Evolutionary conservation across 2,329 filamentous ascomycete genomes (phyloP).

Genomic region (Trichoderma brevicompactum): DNA sequence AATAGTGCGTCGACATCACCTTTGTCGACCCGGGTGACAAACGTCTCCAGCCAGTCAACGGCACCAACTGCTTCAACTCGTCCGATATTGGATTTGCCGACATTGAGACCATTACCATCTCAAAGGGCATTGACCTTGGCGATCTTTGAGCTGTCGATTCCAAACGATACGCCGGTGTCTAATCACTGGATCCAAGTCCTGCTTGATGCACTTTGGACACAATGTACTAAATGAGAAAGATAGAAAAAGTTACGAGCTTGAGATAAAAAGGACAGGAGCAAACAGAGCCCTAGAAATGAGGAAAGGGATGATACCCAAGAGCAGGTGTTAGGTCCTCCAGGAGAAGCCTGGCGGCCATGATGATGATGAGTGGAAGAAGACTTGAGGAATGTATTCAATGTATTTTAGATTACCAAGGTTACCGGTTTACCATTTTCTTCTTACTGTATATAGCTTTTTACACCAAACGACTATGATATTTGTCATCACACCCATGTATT

Average conservation of each 20-base stretch:
- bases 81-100: slow-evolving; percentile 75
- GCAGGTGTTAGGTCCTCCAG: neutral
- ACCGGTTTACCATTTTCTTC: slow-evolving; percentile 4
- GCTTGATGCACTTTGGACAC: no score
- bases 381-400: neutral
- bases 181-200: no score
- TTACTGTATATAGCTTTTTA: slow-evolving; percentile 8
- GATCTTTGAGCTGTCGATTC: neutral
- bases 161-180: no score
- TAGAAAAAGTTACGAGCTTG: no score
- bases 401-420: slow-evolving; percentile 13
- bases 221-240: no score
- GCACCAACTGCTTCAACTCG: slow-evolving; percentile 87
- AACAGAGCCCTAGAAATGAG: no score
- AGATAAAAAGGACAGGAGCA: no score
- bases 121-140: slow-evolving; percentile 4
- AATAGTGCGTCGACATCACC: slow-evolving; percentile 89
- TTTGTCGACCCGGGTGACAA: slow-evolving; percentile 78
- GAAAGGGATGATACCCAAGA: slow-evolving; percentile 16
- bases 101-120: slow-evolving; percentile 69
- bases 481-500: neutral
- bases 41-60: slow-evolving; percentile 71
- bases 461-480: slow-evolving; percentile 1
- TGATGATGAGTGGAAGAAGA: neutral
- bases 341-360: neutral